Evolutionary conservation across 345 rosid genomes (phyloP).

Genomic region (Eucalyptus grandis): DNA sequence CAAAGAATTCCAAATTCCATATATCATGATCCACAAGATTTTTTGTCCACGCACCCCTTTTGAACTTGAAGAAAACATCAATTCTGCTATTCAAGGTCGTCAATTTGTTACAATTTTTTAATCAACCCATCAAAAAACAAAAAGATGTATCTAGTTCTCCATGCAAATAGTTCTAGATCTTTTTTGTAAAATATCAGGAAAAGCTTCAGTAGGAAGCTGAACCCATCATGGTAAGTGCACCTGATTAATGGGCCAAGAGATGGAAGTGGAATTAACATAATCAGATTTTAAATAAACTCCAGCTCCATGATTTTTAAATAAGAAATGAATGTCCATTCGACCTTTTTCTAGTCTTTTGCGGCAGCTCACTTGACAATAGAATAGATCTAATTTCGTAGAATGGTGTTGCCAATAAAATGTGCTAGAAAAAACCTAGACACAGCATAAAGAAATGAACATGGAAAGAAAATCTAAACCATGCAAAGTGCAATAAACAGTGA

Average conservation of each 20-base stretch:
- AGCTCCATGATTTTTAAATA: not conserved
- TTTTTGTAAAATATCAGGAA: not conserved
- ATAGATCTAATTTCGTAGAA: not conserved
- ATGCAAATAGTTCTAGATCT: not conserved
- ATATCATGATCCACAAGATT: not conserved
- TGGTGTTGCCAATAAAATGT: not conserved
- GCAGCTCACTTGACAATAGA: not conserved
- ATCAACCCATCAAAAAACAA: not conserved
- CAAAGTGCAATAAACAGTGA: not conserved
- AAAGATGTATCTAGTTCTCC: not conserved
- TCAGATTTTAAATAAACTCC: not conserved
- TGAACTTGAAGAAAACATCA: not conserved
- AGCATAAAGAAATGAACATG: not conserved
- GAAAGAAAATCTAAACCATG: not conserved
- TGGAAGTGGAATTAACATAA: not conserved
- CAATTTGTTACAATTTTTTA: not conserved
- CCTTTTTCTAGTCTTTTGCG: not conserved
- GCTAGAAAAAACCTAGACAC: not conserved
- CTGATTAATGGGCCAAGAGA: not conserved
- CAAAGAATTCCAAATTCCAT: not conserved
- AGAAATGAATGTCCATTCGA: not conserved
- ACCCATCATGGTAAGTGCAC: not conserved
- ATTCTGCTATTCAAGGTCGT: not conserved
- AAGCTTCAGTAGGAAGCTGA: not conserved
- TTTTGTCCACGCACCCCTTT: not conserved